A percentile compares a stretch with the other conserved stretches of the same genome.
Evolutionary conservation across 208 protist genomes (phyloP).

Genomic region (Crithidia bombi): DNA sequence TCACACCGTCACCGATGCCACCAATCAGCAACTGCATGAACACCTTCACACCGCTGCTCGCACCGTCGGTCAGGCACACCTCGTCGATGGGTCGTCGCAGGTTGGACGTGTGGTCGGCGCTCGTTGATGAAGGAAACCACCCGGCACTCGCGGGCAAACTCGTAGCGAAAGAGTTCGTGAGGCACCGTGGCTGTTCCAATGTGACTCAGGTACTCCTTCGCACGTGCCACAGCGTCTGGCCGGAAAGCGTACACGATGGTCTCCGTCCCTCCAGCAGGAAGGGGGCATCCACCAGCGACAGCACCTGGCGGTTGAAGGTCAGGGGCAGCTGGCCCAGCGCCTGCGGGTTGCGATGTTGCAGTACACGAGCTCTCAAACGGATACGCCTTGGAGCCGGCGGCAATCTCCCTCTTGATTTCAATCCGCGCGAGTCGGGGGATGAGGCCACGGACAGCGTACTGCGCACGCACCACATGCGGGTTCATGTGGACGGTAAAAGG

Average conservation of each 20-base stretch:
- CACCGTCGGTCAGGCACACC: conserved; percentile 97
- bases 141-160: conserved; percentile 80
- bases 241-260: conserved; percentile 66
- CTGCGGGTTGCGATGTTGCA: conserved; percentile 99
- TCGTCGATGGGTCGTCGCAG: conserved; percentile 43
- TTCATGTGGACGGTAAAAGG: conserved; percentile 65
- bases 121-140: conserved; percentile 95
- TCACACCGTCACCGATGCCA: conserved; percentile 73
- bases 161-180: conserved; percentile 94
- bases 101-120: conserved; percentile 84
- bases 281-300: conserved; percentile 75
- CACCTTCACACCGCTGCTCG: conserved; percentile 92
- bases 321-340: conserved; percentile 95
- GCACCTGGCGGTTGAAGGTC: conserved; percentile 96
- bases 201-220: conserved; percentile 64
- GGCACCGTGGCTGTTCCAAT: conserved; percentile 90
- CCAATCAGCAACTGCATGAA: conserved; percentile 86
- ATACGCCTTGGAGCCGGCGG: conserved; percentile 43
- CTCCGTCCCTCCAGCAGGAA: conserved; percentile 69
- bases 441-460: conserved; percentile 92
- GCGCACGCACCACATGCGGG: conserved; percentile 62
- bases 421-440: conserved; percentile 80
- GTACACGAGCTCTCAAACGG: conserved; percentile 92
- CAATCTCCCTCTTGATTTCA: conserved; percentile 79
- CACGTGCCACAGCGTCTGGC: conserved; percentile 91